Conservation (phyloP, 805 yeast genomes). For the Blastobotrys attinorum region DNA sequence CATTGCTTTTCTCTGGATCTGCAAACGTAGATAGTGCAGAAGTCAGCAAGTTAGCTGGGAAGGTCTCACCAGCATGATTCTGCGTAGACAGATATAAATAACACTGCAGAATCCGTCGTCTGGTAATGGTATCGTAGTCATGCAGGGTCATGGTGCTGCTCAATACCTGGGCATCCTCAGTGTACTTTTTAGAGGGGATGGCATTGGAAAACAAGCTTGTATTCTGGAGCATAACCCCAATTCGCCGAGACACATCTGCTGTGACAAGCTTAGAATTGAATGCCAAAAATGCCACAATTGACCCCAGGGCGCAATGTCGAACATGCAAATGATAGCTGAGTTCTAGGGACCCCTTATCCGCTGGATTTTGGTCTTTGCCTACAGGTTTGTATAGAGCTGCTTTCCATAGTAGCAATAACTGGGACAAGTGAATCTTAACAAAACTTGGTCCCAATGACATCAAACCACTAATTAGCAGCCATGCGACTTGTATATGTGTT, state of each 20-base stretch:
- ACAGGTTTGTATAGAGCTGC: constrained; percentile 37
- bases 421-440: constrained; percentile 48
- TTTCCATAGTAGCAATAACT: constrained; percentile 58
- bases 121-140: constrained; percentile 31
- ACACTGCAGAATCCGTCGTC: constrained; percentile 39
- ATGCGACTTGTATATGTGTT: constrained; percentile 40
- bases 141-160: constrained; percentile 17
- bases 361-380: constrained; percentile 37
- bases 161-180: constrained; percentile 21
- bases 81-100: constrained; percentile 30
- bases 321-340: constrained; percentile 37
- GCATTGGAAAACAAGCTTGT: constrained; percentile 24
- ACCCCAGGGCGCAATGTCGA: constrained; percentile 50
- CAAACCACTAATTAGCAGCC: constrained; percentile 58
- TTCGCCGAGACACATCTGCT: constrained; percentile 36
- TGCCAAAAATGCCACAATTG: constrained; percentile 43
- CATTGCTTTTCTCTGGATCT: constrained; percentile 25
- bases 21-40: constrained; percentile 27
- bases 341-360: constrained; percentile 28
- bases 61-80: constrained; percentile 17
- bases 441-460: constrained; percentile 52
- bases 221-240: constrained; percentile 43
- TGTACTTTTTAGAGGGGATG: constrained; percentile 23
- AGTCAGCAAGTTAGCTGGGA: constrained; percentile 34
- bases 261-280: constrained; percentile 33